Conservation (phyloP, 1,284 basidiomycete genomes). For the Inonotus obliquus region DNA sequence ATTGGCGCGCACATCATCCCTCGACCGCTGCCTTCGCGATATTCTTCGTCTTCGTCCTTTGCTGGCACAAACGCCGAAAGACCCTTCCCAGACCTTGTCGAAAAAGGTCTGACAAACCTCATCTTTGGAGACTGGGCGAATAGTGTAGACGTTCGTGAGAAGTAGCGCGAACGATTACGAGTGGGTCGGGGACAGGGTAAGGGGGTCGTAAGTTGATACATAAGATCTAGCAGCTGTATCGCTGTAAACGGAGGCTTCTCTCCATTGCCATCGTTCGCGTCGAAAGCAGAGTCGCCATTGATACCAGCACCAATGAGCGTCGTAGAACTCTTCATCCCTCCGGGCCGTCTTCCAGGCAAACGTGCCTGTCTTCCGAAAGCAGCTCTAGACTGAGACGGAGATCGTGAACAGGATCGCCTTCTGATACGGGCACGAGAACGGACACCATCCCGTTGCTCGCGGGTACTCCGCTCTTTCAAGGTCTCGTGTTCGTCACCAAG, state of each 20-base stretch:
- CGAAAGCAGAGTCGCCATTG: neutral
- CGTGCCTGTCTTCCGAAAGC: constrained; percentile 41
- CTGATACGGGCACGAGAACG: neutral
- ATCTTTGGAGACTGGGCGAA: neutral
- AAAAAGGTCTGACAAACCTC: neutral
- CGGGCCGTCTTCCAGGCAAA: constrained; percentile 45
- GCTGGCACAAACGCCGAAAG: neutral
- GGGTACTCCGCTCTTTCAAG: constrained; percentile 34
- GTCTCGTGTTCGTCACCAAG: constrained; percentile 27
- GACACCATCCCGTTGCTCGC: neutral
- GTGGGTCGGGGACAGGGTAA: neutral
- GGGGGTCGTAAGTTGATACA: constrained; percentile 50
- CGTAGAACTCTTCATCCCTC: constrained; percentile 63
- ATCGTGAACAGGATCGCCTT: neutral
- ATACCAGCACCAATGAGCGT: constrained; percentile 28
- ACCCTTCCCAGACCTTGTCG: neutral
- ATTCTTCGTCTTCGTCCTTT: neutral
- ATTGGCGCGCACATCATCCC: constrained; percentile 31
- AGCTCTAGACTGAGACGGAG: constrained; percentile 53
- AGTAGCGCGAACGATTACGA: neutral
- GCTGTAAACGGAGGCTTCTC: constrained; percentile 50
- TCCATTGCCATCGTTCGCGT: neutral
- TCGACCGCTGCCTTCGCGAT: neutral
- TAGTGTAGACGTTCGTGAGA: neutral
- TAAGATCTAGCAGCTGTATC: constrained; percentile 69